Conservation (phyloP, 768 basidiomycete genomes). For the Suillus alpinus region DNA sequence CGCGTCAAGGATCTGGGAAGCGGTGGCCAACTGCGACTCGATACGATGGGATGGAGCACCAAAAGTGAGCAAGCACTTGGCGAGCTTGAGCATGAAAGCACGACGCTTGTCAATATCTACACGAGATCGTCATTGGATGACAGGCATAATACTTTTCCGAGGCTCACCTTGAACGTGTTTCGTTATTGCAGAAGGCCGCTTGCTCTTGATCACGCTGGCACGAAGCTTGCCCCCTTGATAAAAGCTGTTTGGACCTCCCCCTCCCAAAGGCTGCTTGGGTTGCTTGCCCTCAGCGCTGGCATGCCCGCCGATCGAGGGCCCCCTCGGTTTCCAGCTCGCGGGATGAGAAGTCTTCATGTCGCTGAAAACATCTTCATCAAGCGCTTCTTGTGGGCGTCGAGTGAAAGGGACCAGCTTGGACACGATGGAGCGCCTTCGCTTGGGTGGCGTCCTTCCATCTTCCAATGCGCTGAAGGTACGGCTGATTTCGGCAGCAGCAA, state of each 20-base stretch:
- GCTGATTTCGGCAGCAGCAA: background rate
- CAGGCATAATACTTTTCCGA: background rate
- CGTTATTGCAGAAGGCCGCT: constrained; percentile 34
- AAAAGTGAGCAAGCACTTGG: constrained; percentile 85
- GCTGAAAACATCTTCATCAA: constrained; percentile 25
- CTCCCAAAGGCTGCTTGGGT: background rate
- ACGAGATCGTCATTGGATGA: background rate
- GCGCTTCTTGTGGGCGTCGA: constrained; percentile 9
- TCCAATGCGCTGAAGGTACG: constrained; percentile 8
- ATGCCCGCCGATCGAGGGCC: background rate
- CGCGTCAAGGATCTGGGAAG: constrained; percentile 74
- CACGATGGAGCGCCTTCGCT: constrained; percentile 8
- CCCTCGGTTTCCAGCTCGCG: background rate
- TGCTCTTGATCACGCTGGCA: constrained; percentile 29
- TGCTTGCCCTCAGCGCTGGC: background rate
- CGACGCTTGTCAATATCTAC: constrained; percentile 48
- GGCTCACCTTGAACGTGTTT: constrained; percentile 47
- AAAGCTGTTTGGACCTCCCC: constrained; percentile 20
- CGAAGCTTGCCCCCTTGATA: constrained; percentile 30
- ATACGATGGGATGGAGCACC: constrained; percentile 94
- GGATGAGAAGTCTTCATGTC: constrained; percentile 24
- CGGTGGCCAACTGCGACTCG: constrained; percentile 82
- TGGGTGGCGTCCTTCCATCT: constrained; percentile 10
- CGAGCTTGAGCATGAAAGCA: constrained; percentile 82
- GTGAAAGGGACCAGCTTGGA: constrained; percentile 15